Base-by-base conservation (phyloP, 495 filamentous ascomycete genomes). In the Xylaria scruposa region DNA sequence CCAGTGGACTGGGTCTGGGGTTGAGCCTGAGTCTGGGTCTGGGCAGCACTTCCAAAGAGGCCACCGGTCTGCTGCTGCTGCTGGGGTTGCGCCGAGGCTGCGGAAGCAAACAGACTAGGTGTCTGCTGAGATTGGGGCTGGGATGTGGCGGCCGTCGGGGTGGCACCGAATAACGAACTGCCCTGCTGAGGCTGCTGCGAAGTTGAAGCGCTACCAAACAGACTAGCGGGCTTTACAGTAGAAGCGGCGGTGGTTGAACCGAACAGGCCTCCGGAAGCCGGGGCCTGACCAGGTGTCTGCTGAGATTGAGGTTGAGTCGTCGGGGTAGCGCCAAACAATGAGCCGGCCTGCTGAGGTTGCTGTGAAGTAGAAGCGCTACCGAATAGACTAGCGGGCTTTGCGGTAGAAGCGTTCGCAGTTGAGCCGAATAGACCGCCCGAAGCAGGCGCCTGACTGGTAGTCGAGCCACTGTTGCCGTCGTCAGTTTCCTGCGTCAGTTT, bases 301-400 rank as follows among this genome's bases (percentile, higher is more conserved):
- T 40, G 38, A 15, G 59, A 6, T 26, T 68, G 64, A 19, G 42
- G 19, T 36, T 67, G 66, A 10, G 75, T 24, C 70, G 75, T 75
- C 17, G 73, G 63, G 21, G 73, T 59, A 3, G 73, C 46, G n/a
- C 75, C 80, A 71, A 83, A 81, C 46, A 83, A 75, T 17, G 47
- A 73, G 61, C 10, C 58, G 58, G 13, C 72, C 47, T 38, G 70
- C 76, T 74, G 81, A 77, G 47, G 73, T 83, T 60, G 77, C 81
- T 54, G 81, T 83, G 67, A 81, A 75, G 85, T 83, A 64, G 53
- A 15, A 36, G 83, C 75, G 58, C 82, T 42, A 56, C 87, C 88
- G 78, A 91, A 91, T 66, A 90, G 78, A 47, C 83, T 82, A 38
- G 85, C 82, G 12, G 81, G 81, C 71, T 78, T 86, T 42, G 85